Conservation (phyloP, 345 rosid genomes). For the Cardiospermum halicacabum region DNA sequence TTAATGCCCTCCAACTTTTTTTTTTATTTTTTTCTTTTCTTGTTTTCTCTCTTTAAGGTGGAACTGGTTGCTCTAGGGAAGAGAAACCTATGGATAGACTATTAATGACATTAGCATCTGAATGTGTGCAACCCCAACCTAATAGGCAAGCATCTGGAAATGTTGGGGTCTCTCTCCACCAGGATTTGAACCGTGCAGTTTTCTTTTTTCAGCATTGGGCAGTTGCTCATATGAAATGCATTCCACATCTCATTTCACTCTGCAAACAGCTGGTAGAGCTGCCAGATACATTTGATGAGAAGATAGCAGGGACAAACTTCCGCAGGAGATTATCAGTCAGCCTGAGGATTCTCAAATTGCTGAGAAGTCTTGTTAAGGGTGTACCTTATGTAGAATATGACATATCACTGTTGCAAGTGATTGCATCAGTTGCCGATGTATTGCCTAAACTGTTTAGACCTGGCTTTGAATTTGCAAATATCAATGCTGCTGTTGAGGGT, state of each 20-base stretch:
- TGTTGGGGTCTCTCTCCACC: constrained; percentile 32
- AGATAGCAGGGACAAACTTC: constrained; percentile 40
- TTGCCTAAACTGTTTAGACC: constrained; percentile 54
- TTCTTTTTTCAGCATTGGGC: constrained; percentile 82
- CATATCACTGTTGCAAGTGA: constrained; percentile 51
- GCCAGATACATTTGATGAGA: constrained; percentile 58
- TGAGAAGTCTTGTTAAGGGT: constrained; percentile 55
- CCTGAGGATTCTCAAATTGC: constrained; percentile 76
- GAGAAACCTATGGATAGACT: constrained; percentile 72
- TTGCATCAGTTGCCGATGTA: constrained; percentile 60
- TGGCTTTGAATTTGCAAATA: constrained; percentile 57
- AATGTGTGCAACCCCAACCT: constrained; percentile 52
- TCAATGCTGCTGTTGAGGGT: constrained; percentile 52
- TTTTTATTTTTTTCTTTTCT: constrained; percentile 15
- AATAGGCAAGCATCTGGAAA: constrained; percentile 45
- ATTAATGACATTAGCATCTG: constrained; percentile 63
- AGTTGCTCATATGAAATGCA: constrained; percentile 57
- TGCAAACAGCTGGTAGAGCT: constrained; percentile 56
- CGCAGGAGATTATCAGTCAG: constrained; percentile 53
- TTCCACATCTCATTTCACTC: constrained; percentile 51
- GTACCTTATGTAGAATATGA: constrained; percentile 60
- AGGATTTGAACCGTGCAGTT: constrained; percentile 48
- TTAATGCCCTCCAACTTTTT: background rate
- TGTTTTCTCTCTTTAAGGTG: constrained; percentile 31
- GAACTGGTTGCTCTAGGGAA: constrained; percentile 57